Evolutionary conservation across 331 rosid species (phyloP).

Genomic region (Spiraea crenata): DNA sequence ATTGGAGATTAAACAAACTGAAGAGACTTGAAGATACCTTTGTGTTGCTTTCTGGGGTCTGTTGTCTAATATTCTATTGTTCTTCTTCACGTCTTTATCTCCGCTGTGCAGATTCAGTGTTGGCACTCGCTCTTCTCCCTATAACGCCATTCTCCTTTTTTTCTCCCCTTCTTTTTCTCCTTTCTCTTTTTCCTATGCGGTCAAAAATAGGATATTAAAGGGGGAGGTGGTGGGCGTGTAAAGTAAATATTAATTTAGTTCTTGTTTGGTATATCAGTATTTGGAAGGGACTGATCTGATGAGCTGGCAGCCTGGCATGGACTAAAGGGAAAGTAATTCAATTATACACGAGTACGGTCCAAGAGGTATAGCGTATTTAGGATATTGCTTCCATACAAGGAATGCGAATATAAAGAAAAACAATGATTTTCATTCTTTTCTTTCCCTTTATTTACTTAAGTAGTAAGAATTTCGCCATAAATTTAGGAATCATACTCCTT

Average conservation of each 20-base stretch:
- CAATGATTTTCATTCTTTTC: too few relatives aligned
- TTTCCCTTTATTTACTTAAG: too few relatives aligned
- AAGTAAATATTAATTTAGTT: background rate
- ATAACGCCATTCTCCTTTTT: conserved; percentile 11
- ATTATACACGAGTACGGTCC: too few relatives aligned
- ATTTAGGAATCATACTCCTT: too few relatives aligned
- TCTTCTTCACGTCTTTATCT: background rate
- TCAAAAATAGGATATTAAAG: conserved; percentile 9
- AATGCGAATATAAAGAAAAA: too few relatives aligned
- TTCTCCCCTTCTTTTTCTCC: conserved; percentile 12
- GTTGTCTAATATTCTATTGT: background rate
- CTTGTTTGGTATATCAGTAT: background rate
- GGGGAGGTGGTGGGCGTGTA: background rate
- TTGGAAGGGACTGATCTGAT: background rate
- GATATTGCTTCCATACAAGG: too few relatives aligned
- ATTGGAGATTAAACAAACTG: background rate
- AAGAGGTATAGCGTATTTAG: too few relatives aligned
- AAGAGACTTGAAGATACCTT: conserved; percentile 23
- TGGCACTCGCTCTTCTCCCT: background rate
- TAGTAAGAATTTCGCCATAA: too few relatives aligned
- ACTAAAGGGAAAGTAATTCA: background rate
- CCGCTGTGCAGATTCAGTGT: background rate
- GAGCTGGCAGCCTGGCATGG: conserved; percentile 35
- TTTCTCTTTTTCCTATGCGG: conserved; percentile 26
- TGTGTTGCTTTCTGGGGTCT: conserved; percentile 16